phyloP scores from a whole-genome alignment of 1,284 basidiomycete species.

The Trichosporon sp. region DNA sequence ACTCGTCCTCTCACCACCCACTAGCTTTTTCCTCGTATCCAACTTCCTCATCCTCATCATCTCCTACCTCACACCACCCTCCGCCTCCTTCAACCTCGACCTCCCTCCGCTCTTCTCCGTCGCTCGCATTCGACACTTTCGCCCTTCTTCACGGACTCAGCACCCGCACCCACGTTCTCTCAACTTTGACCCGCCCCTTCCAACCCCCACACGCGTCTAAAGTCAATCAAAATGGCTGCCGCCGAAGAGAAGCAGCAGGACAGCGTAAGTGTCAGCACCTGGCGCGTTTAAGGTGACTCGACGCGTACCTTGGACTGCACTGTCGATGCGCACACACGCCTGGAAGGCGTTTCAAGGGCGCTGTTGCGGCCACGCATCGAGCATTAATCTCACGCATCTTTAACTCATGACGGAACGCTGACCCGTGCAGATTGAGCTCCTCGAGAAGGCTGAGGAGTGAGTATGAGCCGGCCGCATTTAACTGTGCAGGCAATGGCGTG shows the following conservation, averaged over 20 bases:
- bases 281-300: background rate
- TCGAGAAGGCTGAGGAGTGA: constrained; percentile 37
- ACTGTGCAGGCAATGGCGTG: background rate
- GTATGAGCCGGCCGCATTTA: background rate
- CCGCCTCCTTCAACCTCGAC: background rate
- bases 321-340: background rate
- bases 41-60: background rate
- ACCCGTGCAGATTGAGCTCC: constrained; percentile 21
- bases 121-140: background rate
- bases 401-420: constrained; percentile 6
- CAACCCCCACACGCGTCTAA: background rate
- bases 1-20: background rate
- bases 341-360: no score
- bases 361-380: background rate
- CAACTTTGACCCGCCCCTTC: background rate
- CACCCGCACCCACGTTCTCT: constrained; percentile 16
- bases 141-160: background rate
- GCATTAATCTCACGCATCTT: background rate
- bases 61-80: background rate
- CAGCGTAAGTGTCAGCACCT: constrained; percentile 8
- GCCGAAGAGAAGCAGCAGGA: constrained; percentile 21
- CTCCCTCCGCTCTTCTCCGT: background rate
- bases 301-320: background rate
- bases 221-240: constrained; percentile 20
- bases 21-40: background rate